Evolutionary conservation across 306 rosid genomes (phyloP).

Genomic region (Abrus pulchellus): DNA sequence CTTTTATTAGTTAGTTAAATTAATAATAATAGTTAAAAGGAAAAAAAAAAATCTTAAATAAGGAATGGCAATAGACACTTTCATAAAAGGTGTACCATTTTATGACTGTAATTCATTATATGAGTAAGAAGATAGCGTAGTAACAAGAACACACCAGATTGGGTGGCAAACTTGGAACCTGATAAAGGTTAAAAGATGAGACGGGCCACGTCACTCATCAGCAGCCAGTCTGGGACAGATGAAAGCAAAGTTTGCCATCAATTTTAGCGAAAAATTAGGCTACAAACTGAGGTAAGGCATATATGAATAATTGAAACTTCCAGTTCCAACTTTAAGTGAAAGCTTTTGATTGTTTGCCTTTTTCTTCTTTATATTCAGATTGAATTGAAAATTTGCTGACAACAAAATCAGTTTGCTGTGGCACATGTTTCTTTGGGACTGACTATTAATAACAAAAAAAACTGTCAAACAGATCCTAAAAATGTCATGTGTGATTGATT

Average conservation of each 20-base stretch:
- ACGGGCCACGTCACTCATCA: background rate
- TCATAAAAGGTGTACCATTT: too few species aligned
- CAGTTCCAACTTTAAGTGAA: conserved; percentile 2
- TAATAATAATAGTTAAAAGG: too few species aligned
- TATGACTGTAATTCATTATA: too few species aligned
- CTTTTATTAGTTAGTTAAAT: too few species aligned
- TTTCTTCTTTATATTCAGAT: conserved; percentile 16
- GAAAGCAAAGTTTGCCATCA: conserved; percentile 9
- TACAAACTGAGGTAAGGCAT: conserved; percentile 9
- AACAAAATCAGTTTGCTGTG: conserved; percentile 28
- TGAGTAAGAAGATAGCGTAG: too few species aligned
- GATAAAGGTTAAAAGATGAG: background rate
- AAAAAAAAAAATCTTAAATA: too few species aligned
- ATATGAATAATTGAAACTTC: conserved; percentile 6
- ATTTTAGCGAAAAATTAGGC: background rate
- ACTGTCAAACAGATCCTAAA: conserved; percentile 17
- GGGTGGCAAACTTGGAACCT: too few species aligned
- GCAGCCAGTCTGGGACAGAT: background rate
- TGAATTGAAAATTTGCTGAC: conserved; percentile 6
- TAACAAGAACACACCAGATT: too few species aligned
- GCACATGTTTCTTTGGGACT: conserved; percentile 16
- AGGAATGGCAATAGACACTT: too few species aligned
- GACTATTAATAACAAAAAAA: conserved; percentile 16
- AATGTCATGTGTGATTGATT: background rate
- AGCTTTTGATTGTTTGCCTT: background rate